Conservation (phyloP, 495 filamentous ascomycete species). For the Rhypophila decipiens region DNA sequence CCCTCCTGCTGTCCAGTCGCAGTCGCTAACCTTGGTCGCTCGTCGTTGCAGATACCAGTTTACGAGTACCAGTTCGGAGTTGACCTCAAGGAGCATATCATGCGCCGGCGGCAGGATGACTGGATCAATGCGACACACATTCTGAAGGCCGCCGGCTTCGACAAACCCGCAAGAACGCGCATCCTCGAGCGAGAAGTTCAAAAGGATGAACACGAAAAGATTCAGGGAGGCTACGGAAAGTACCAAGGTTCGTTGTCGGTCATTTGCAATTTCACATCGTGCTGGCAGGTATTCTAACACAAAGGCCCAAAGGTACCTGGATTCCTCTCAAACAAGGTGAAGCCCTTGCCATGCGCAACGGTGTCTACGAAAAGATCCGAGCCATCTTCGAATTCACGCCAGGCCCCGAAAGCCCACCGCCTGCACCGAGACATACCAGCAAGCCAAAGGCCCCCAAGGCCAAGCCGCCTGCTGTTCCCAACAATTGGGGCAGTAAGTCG, state of each 20-base stretch:
- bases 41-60: slow-evolving; percentile 68
- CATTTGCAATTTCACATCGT: neutral
- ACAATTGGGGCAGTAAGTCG: slow-evolving; percentile 43
- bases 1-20: neutral
- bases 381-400: slow-evolving; percentile 87
- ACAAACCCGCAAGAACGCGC: slow-evolving; percentile 85
- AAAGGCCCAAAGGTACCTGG: slow-evolving; percentile 86
- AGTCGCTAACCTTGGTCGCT: neutral
- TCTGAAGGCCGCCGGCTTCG: slow-evolving; percentile 63
- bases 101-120: slow-evolving; percentile 82
- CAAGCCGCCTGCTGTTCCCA: slow-evolving; percentile 50
- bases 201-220: slow-evolving; percentile 92
- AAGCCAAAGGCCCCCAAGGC: slow-evolving; percentile 60
- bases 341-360: slow-evolving; percentile 75
- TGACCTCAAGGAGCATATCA: slow-evolving; percentile 67
- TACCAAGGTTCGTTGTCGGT: slow-evolving; percentile 65
- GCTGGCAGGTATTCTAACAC: no score
- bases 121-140: slow-evolving; percentile 96
- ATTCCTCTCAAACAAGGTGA: slow-evolving; percentile 80
- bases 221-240: slow-evolving; percentile 97
- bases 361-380: slow-evolving; percentile 69
- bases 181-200: slow-evolving; percentile 97
- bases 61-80: slow-evolving; percentile 77
- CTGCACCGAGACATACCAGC: slow-evolving; percentile 87
- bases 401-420: slow-evolving; percentile 80